phyloP scores from a whole-genome alignment of 2,329 filamentous ascomycete genomes.

The Diplodia sapinea region DNA sequence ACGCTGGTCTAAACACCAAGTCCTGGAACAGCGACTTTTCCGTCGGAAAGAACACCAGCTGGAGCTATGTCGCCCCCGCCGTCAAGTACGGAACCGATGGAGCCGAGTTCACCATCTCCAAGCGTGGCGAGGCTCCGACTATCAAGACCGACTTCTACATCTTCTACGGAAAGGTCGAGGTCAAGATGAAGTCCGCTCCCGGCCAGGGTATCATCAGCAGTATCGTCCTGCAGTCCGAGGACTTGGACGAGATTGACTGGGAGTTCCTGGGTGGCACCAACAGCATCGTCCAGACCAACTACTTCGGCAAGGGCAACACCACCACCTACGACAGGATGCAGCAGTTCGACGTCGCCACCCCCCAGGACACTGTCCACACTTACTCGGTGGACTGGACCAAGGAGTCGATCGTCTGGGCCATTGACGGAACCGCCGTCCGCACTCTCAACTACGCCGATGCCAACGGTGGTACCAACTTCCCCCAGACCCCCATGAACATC shows the following conservation, averaged over 20 bases:
- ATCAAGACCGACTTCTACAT: constrained; percentile 82
- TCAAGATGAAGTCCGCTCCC: constrained; percentile 75
- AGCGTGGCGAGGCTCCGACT: constrained; percentile 62
- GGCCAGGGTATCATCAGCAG: constrained; percentile 80
- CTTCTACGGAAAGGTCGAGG: constrained; percentile 81
- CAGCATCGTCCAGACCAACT: constrained; percentile 72
- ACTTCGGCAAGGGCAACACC: constrained; percentile 75
- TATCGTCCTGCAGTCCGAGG: constrained; percentile 82
- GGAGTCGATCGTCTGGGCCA: constrained; percentile 69
- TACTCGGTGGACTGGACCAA: constrained; percentile 76
- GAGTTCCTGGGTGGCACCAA: constrained; percentile 75
- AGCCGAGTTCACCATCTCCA: constrained; percentile 57
- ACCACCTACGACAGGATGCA: constrained; percentile 71
- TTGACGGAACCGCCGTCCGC: constrained; percentile 71
- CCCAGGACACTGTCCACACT: constrained; percentile 66
- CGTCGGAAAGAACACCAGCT: constrained; percentile 47
- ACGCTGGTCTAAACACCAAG: constrained; percentile 49
- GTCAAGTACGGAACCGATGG: constrained; percentile 54
- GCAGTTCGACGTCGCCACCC: constrained; percentile 64
- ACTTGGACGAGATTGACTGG: constrained; percentile 86
- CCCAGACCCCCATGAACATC: constrained; percentile 75
- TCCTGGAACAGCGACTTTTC: constrained; percentile 53
- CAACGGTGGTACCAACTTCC: constrained; percentile 66
- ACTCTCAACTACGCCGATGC: constrained; percentile 64
- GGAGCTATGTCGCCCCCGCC: constrained; percentile 48